Evolutionary conservation across 495 filamentous ascomycete species (phyloP).

Genomic region (Haplographium delicatum): DNA sequence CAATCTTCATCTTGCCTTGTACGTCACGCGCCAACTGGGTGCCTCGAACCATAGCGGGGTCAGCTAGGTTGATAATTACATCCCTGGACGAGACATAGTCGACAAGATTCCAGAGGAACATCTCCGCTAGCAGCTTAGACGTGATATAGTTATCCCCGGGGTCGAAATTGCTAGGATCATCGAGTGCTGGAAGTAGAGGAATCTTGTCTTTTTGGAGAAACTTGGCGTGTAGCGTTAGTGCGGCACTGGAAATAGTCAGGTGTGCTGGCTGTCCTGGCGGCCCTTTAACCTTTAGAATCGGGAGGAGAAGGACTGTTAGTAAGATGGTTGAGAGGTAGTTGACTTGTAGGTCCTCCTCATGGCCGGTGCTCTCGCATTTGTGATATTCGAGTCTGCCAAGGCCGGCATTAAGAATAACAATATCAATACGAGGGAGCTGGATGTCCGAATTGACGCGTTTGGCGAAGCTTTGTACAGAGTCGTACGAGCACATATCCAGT

Average conservation of each 20-base stretch:
- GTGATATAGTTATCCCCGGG: conserved; percentile 31
- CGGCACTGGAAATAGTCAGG: conserved; percentile 38
- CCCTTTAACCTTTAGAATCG: conserved; percentile 36
- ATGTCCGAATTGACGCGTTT: conserved; percentile 17
- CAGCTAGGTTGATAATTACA: conserved; percentile 42
- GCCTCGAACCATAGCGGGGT: conserved; percentile 40
- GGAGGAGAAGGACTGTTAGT: conserved; percentile 44
- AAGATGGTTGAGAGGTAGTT: conserved; percentile 46
- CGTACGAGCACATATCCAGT: conserved; percentile 45
- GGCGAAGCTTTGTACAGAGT: conserved; percentile 41
- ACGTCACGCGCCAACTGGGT: conserved; percentile 35
- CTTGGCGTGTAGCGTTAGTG: conserved; percentile 28
- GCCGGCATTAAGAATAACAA: conserved; percentile 51
- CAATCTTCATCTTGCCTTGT: conserved; percentile 12
- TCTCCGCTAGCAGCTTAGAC: conserved; percentile 38
- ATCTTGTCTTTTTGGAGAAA: conserved; percentile 27
- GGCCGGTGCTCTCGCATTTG: conserved; percentile 33
- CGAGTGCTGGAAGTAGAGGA: conserved; percentile 39
- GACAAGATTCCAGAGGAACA: conserved; percentile 38
- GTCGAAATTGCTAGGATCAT: conserved; percentile 36
- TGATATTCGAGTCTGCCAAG: conserved; percentile 29
- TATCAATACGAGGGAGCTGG: conserved; percentile 37
- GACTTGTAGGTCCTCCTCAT: conserved; percentile 42
- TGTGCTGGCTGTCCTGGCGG: conserved; percentile 27
- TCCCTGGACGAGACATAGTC: conserved; percentile 38